These are phyloP conservation scores for Hortaea sp. DNA, from an alignment of 2,329 filamentous ascomycete species.

Conservation along the genomic window DNA sequence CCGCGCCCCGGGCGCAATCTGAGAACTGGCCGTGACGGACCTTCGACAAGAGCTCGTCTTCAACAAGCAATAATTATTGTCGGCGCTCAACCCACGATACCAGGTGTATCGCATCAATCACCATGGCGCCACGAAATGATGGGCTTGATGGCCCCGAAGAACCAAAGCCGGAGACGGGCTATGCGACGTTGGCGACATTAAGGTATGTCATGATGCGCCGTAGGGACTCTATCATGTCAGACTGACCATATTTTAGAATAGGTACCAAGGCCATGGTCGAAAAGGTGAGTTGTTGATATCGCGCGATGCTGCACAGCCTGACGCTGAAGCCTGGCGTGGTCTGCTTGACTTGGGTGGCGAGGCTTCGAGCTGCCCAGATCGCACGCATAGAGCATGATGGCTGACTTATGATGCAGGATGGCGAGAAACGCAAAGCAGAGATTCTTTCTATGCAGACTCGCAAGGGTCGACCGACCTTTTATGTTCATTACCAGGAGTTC, in stretches of 20 bases:
- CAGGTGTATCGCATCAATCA: background rate
- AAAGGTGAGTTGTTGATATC: slow-evolving; percentile 49
- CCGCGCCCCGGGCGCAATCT: background rate
- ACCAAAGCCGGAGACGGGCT: slow-evolving; percentile 58
- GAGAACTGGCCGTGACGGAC: background rate
- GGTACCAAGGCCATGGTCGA: slow-evolving; percentile 59
- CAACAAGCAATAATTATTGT: background rate
- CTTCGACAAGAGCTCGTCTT: background rate
- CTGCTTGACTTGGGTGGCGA: background rate
- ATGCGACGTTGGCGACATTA: slow-evolving; percentile 75
- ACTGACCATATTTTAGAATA: slow-evolving; percentile 38
- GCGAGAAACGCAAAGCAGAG: slow-evolving; percentile 80
- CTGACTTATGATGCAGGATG: slow-evolving; percentile 44
- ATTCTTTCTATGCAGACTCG: slow-evolving; percentile 90
- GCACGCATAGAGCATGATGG: too few relatives aligned
- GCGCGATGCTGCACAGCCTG: slow-evolving; percentile 2
- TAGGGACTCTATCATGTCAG: background rate
- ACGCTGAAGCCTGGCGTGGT: slow-evolving; percentile 1
- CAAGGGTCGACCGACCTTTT: slow-evolving; percentile 80
- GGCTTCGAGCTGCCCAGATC: too few relatives aligned
- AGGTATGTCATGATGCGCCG: slow-evolving; percentile 42
- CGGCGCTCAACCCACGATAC: too few relatives aligned
- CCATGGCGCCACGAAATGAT: slow-evolving; percentile 47
- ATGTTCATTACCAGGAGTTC: slow-evolving; percentile 97
- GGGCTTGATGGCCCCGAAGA: slow-evolving; percentile 20